Base-by-base conservation (phyloP, 306 rosid species). In the Quercus agrifolia region DNA sequence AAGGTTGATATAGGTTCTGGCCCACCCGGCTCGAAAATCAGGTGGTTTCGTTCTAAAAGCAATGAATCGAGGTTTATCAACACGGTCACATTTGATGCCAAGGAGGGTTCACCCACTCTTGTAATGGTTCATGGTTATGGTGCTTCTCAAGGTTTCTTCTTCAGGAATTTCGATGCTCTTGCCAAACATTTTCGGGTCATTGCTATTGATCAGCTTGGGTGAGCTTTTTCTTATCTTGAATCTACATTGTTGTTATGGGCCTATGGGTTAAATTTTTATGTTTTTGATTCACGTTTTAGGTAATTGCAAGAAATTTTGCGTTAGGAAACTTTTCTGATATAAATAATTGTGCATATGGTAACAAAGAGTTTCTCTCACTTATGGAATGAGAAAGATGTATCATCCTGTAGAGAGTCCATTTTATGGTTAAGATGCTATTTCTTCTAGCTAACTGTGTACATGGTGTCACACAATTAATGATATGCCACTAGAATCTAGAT, bases 201-300 rank as follows among this genome's bases (percentile, higher is more conserved):
- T 57, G 99, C 99, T 62, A 74, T 96, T 61, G 99, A 96, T 90
- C 99, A 96, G 79, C 88, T 96, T 66, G 99, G 99, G 99, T 96
- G 73, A 89, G 93, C 78, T 71, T 58, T 56, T 56, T 20, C 64
- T 64, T 80, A 21, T 76, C 76, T 49, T 80, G 23, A 71, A 33
- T 19, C 72, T 33, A 33, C 72, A 67, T 19, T 18, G 10, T 17
- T 64, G 38, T 30, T 66, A 21, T 2, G 2, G 5, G 4, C 35
- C 21, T 31, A 15, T 11, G 46, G 46, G 11, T 38, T 38, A 38
- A 7, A 38, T 38, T 38, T 7, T 38, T 38, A 38, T 38, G 46
- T 38, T 38, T 38, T 38, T 0, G 11, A 38, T 7, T 38, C 46
- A 38, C 46, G 2, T 0, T 38, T 7, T 38, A 38, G 44, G 44